Evolutionary conservation across 2,329 filamentous ascomycete genomes (phyloP).

Genomic region (Colletotrichum tropicale): DNA sequence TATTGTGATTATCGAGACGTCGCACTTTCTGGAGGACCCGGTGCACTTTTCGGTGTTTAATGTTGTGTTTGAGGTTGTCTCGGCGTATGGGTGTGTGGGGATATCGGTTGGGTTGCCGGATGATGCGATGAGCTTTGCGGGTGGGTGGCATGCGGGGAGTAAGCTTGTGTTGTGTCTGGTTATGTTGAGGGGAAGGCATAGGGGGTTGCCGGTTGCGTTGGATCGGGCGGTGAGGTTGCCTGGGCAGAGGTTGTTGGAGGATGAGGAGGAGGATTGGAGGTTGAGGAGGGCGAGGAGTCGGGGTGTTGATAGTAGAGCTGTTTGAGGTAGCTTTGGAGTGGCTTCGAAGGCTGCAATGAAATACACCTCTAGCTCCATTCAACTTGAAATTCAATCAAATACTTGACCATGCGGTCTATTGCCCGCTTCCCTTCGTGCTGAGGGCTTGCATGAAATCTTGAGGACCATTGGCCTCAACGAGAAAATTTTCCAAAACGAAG

Average conservation of each 20-base stretch:
- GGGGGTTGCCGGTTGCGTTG: slow-evolving; percentile 60
- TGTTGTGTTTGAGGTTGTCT: slow-evolving; percentile 62
- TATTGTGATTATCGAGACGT: slow-evolving; percentile 64
- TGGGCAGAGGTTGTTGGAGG: slow-evolving; percentile 29
- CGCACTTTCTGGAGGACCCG: slow-evolving; percentile 56
- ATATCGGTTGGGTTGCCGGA: slow-evolving; percentile 61
- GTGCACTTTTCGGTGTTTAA: slow-evolving; percentile 63
- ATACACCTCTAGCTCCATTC: too few relatives aligned
- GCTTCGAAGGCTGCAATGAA: too few relatives aligned
- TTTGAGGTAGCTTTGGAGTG: too few relatives aligned
- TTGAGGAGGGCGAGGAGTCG: background rate
- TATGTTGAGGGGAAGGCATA: slow-evolving; percentile 60
- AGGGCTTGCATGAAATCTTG: too few relatives aligned
- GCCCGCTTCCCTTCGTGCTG: too few relatives aligned
- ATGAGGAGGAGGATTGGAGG: slow-evolving; percentile 31
- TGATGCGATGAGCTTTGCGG: slow-evolving; percentile 58
- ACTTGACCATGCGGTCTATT: too few relatives aligned
- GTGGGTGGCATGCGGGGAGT: slow-evolving; percentile 57
- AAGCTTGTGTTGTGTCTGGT: slow-evolving; percentile 64
- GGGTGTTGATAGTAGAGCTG: background rate
- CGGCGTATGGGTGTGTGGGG: slow-evolving; percentile 66
- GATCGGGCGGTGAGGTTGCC: slow-evolving; percentile 58
- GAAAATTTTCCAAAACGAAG: too few relatives aligned
- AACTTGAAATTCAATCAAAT: too few relatives aligned
- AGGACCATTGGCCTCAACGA: too few relatives aligned